Percentiles rank a stretch among this genome's conserved stretches.
Evolutionary conservation across 179 eudicot genomes (phyloP).

Genomic region (Beta macrorhiza): DNA sequence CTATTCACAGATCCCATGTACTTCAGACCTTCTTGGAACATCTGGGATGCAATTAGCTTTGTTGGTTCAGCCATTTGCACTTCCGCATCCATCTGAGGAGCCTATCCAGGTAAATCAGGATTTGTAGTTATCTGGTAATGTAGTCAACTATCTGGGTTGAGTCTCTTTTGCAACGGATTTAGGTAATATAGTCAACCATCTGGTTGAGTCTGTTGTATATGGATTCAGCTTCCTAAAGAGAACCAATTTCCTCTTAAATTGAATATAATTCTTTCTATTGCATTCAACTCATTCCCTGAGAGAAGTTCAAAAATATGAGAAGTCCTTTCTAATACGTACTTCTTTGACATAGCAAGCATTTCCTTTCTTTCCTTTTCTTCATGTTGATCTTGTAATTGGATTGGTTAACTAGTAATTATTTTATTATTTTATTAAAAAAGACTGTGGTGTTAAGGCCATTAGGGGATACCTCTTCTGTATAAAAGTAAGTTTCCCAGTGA

Average conservation of each 20-base stretch:
- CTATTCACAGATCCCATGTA: slow-evolving; percentile 73
- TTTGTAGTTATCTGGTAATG: neutral
- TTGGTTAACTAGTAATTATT: neutral
- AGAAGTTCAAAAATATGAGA: neutral
- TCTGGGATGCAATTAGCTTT: slow-evolving; percentile 96
- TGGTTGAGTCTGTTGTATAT: neutral
- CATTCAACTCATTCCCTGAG: neutral
- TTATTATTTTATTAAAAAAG: neutral
- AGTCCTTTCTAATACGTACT: neutral
- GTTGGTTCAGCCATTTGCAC: slow-evolving; percentile 92
- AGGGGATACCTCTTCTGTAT: neutral
- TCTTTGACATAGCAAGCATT: neutral
- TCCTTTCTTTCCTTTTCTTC: neutral
- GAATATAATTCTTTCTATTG: neutral
- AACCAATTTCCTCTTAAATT: neutral
- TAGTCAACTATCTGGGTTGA: neutral
- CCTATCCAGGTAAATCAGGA: slow-evolving; percentile 57
- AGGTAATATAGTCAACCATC: neutral
- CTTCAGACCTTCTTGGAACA: slow-evolving; percentile 78
- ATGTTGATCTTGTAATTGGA: neutral
- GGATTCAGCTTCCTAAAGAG: neutral
- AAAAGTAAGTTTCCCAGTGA: neutral
- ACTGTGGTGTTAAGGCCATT: neutral
- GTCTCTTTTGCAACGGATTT: neutral
- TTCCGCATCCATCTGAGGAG: slow-evolving; percentile 96